A percentile compares a stretch with the other conserved stretches of the same genome.
These are phyloP conservation scores for Monosporozyma servazzii DNA, from an alignment of 805 yeast species.

Conservation along the genomic window DNA sequence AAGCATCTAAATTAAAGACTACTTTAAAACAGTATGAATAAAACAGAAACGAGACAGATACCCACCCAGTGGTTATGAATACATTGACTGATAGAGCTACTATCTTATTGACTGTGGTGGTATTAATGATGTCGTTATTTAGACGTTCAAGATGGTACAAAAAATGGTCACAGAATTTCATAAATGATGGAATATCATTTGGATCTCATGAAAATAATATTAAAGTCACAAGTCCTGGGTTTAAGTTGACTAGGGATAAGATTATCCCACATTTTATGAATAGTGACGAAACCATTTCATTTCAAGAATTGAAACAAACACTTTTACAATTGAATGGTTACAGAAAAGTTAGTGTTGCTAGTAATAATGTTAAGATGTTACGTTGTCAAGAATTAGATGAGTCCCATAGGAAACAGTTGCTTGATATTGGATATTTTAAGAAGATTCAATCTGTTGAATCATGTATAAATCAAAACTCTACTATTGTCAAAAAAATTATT, in stretches of 20 bases:
- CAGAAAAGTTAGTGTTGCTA: neutral
- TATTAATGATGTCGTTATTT: conserved; percentile 15
- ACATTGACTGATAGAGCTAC: neutral
- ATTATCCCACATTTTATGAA: neutral
- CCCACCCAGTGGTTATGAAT: neutral
- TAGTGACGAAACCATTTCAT: neutral
- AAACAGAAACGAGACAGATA: neutral
- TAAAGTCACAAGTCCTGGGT: conserved; percentile 7
- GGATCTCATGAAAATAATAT: neutral
- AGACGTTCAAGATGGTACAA: conserved; percentile 6
- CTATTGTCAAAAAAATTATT: neutral
- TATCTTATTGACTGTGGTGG: neutral
- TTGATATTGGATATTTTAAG: conserved; percentile 3
- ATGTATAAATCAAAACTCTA: neutral
- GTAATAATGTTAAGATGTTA: neutral
- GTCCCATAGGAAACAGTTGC: neutral
- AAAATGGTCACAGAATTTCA: neutral
- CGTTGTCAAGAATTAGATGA: neutral
- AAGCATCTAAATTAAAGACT: neutral
- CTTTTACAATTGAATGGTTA: neutral
- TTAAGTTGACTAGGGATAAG: conserved; percentile 8
- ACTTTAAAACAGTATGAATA: neutral
- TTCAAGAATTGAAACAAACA: neutral
- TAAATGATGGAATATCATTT: neutral
- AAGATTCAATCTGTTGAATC: neutral